Base-by-base conservation (phyloP, 768 basidiomycete species). In the Suillus weaverae region DNA sequence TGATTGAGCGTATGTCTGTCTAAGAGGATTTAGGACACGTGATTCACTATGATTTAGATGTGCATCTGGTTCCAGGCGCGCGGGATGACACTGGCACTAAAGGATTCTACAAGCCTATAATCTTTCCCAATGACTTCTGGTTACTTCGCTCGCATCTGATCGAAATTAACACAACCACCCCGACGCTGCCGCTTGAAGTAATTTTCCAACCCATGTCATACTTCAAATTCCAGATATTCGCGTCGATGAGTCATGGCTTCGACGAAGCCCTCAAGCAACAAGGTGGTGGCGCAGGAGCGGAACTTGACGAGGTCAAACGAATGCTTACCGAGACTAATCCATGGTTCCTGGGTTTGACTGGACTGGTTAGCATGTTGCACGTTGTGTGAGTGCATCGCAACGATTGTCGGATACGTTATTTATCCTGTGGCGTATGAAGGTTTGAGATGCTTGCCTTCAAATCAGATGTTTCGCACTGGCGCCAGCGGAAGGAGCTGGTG, bases 391-490 rank as follows among this genome's bases (percentile, higher is more conserved):
- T 84, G 61, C 65, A 63, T 68, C 44, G 41, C 16, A 51, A 35
- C 32, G 33, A 43, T 26, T 62, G 20, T 53, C 14, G 48, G 63
- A 38, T 54, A 63, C 46, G 61, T 63, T 43, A 32, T 63, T 70
- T 64, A 67, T 70, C 60, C 5, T 16, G 54, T 46, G 38, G 39
- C 43, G 39, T 36, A 13, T 59, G 13, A 71, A 94, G 93, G 32
- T 97, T 97, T 74, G 95, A 97, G 79, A 92, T 97, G 86, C 81
- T 97, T 63, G 97, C 97, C 16, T 98, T 99, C 86, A 93, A 92
- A 73, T 90, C 87, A 33, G 97, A 99, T 72, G 93, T 99, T 50
- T 88, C 90, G 35, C 97, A 99, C 74, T 98, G 96, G 96, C 84
- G 95, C 46, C 88, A 95, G 72, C 96, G 89, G 81, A 90, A 95